A percentile compares a stretch with the other conserved stretches of the same genome.
Conservation (phyloP, 768 basidiomycete genomes). For the Kwoniella botswanensis region DNA sequence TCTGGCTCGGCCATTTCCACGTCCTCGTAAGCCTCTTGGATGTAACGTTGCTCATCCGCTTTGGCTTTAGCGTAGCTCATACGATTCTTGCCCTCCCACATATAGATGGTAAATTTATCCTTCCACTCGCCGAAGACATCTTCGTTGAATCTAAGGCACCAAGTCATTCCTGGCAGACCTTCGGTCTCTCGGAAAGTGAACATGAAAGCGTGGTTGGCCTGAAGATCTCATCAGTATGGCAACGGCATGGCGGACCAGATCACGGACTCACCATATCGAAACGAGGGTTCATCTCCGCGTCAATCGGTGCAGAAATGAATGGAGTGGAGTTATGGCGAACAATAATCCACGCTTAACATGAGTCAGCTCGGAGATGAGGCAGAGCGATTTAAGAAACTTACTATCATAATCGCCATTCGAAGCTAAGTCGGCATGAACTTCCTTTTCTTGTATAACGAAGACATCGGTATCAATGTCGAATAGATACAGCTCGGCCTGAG, state of each 20-base stretch:
- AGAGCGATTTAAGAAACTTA: conserved; percentile 27
- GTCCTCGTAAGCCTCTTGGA: conserved; percentile 72
- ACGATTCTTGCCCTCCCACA: conserved; percentile 82
- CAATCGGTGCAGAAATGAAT: conserved; percentile 55
- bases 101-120: conserved; percentile 67
- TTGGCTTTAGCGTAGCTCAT: conserved; percentile 72
- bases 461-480: conserved; percentile 60
- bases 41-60: conserved; percentile 83
- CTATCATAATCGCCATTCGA: conserved; percentile 57
- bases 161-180: conserved; percentile 66
- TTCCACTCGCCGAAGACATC: conserved; percentile 70
- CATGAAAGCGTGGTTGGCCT: conserved; percentile 69
- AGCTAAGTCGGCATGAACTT: conserved; percentile 55
- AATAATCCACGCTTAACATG: conserved; percentile 55
- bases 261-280: conserved; percentile 42
- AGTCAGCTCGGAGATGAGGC: conserved; percentile 8
- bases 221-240: conserved; percentile 14
- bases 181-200: conserved; percentile 78
- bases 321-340: conserved; percentile 44
- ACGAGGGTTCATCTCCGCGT: conserved; percentile 53
- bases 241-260: neutral
- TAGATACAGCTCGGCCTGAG: conserved; percentile 58
- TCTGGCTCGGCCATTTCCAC: conserved; percentile 83
- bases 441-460: conserved; percentile 60
- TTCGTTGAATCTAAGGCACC: conserved; percentile 75